Conservation (phyloP, 495 filamentous ascomycete species). For the Aspergillus sparsus region DNA sequence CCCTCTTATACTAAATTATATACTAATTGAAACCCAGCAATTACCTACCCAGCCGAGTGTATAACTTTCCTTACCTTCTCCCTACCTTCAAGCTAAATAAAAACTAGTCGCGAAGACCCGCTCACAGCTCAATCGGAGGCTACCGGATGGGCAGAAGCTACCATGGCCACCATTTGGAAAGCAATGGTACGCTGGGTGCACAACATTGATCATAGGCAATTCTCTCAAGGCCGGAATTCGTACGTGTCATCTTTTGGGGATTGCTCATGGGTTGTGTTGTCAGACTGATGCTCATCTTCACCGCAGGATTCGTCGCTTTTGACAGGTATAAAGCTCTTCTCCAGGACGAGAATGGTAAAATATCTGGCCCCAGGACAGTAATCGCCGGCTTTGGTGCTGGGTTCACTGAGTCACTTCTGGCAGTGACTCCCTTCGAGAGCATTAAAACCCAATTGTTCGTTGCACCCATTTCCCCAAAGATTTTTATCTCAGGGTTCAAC, state of each 20-base stretch:
- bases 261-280: background rate
- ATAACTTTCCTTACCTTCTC: constrained; percentile 28
- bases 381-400: constrained; percentile 94
- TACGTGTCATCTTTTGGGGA: constrained; percentile 42
- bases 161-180: constrained; percentile 91
- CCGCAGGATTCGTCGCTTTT: constrained; percentile 89
- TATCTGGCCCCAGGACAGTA: constrained; percentile 87
- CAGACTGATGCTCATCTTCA: constrained; percentile 7
- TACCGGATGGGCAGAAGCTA: constrained; percentile 80
- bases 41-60: constrained; percentile 98
- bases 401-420: constrained; percentile 87
- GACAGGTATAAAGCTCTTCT: constrained; percentile 86
- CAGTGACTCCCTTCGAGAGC: constrained; percentile 95
- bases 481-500: background rate
- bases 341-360: constrained; percentile 80
- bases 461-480: background rate
- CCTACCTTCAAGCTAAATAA: constrained; percentile 21
- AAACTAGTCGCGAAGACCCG: constrained; percentile 84
- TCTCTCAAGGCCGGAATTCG: constrained; percentile 93
- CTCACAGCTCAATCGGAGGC: constrained; percentile 85
- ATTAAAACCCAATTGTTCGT: constrained; percentile 90
- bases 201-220: constrained; percentile 95
- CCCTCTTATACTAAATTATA: background rate
- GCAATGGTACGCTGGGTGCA: constrained; percentile 98
- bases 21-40: constrained; percentile 56